Conservation (phyloP, 148 eudicot genomes). For the Diospyros lotus region DNA sequence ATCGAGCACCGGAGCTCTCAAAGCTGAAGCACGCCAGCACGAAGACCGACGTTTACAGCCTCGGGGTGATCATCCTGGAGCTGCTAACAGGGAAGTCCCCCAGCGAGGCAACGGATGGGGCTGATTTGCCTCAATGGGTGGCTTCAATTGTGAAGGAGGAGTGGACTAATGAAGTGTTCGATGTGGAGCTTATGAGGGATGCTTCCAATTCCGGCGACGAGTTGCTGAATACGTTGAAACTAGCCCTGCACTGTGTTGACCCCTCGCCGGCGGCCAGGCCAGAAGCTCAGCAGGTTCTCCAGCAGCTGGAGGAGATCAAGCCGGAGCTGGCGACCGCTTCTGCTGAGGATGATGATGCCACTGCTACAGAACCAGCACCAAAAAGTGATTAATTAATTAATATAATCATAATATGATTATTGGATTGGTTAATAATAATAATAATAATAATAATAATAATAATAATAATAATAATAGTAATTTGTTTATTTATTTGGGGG, state of each 20-base stretch:
- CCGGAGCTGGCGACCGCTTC: slow-evolving; percentile 13
- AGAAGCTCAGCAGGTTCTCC: slow-evolving; percentile 32
- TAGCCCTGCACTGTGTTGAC: slow-evolving; percentile 48
- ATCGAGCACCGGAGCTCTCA: slow-evolving; percentile 81
- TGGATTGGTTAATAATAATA: too few species aligned
- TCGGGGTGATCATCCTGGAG: slow-evolving; percentile 71
- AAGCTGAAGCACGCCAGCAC: slow-evolving; percentile 59
- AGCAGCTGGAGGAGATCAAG: slow-evolving; percentile 37
- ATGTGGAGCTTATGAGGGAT: slow-evolving; percentile 39
- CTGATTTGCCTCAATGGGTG: slow-evolving; percentile 44
- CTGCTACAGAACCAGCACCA: neutral
- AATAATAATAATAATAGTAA: too few species aligned
- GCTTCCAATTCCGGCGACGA: slow-evolving; percentile 29
- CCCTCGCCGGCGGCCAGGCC: slow-evolving; percentile 38
- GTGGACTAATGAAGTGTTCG: slow-evolving; percentile 49
- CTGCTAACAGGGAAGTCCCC: slow-evolving; percentile 81
- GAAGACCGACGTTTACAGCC: slow-evolving; percentile 75
- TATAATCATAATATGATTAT: too few species aligned
- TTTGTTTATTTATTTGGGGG: too few species aligned
- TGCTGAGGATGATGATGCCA: neutral
- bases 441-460: too few species aligned
- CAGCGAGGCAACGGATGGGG: slow-evolving; percentile 29
- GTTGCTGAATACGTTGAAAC: slow-evolving; percentile 31
- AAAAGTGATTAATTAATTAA: neutral
- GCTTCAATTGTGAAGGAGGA: slow-evolving; percentile 46